Evolutionary conservation across 2,329 filamentous ascomycete species (phyloP), one percentile per base, ranked within the genome.

Genomic region (Phialophora verrucosa): DNA sequence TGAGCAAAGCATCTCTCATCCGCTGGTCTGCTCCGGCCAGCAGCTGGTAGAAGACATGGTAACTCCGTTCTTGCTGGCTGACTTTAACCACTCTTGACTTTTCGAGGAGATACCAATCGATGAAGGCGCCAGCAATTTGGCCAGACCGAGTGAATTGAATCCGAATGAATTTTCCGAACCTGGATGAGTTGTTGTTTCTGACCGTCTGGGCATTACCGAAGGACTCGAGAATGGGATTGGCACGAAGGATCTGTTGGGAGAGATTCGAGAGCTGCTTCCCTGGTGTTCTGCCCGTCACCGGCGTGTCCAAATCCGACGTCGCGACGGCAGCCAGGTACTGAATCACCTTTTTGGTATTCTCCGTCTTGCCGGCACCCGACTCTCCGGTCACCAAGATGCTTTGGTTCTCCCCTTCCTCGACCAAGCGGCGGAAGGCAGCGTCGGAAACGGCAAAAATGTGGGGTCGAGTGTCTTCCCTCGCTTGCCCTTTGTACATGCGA

Each of bases 271-370:
- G 87, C 70, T 90, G 85, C 66, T 82, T 89, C 79, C 80, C 83
- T 80, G 83, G 89, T 81, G 78, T 85, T 76, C 85, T 84, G 2
- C 79, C 81, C 4, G 71, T 70, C 64, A 83, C 79, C 1, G 90
- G 85, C 0, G 89, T 88, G 66, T 98, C 94, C 12, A 67, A 32
- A 56, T 73, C 71, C 0, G 91, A 88, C 50, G 91, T 91, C 10
- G 95, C 95, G 54, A 99, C 95, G 1, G 95, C 93, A 14, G 95
- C 95, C 51, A 99, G 87, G 75, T 99, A 99, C 75, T 99, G 96
- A 63, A 99, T 99, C 72, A 99, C 95, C 78, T 99, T 99, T 77
- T 99, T 99, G 17, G 95, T 99, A 76, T 99, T 99, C 77, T 99
- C 95, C 0, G 95, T 99, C 81, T 99, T 99, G 73, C 95, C 95